Evolutionary conservation across 352 stramenopile species (phyloP).

Genomic region (Globisporangium cystogenes): DNA sequence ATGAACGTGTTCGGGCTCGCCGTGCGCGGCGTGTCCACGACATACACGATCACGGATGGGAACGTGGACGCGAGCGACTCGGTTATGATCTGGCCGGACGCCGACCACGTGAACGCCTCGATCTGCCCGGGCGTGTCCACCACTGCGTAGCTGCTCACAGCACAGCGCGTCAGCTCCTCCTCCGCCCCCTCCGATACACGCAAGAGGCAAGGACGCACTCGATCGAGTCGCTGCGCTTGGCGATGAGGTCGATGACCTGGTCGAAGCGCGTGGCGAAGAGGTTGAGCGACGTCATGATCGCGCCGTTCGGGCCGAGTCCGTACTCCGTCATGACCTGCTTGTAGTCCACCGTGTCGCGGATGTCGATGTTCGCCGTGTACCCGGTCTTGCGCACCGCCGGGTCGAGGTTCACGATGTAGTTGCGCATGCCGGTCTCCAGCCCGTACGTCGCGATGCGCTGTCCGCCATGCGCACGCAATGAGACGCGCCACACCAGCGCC

Average conservation of each 20-base stretch:
- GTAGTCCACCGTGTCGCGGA: constrained; percentile 99
- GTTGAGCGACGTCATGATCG: constrained; percentile 99
- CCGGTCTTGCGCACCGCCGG: constrained; percentile 95
- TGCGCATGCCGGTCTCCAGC: constrained; percentile 56
- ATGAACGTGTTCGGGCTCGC: constrained; percentile 98
- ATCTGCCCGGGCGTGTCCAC: constrained; percentile 99
- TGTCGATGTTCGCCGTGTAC: constrained; percentile 98
- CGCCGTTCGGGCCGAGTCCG: constrained; percentile 97
- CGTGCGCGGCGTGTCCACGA: constrained; percentile 97
- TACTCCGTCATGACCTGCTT: constrained; percentile 99
- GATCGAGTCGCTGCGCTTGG: constrained; percentile 81
- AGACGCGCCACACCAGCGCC: too few species aligned
- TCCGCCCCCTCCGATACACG: too few species aligned
- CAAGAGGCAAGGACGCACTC: constrained; percentile 79
- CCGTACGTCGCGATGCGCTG: constrained; percentile 67
- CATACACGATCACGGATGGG: constrained; percentile 97
- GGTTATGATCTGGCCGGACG: constrained; percentile 97
- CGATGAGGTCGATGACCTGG: constrained; percentile 95
- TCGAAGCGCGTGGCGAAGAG: constrained; percentile 99
- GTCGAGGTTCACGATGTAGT: constrained; percentile 98
- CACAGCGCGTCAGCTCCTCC: neutral
- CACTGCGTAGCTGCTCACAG: constrained; percentile 86
- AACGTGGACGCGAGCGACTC: constrained; percentile 96
- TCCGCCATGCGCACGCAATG: too few species aligned
- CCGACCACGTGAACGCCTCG: constrained; percentile 99